phyloP scores from a whole-genome alignment of 129 eudicot genomes.

The Centrapalus pauciflorus region DNA sequence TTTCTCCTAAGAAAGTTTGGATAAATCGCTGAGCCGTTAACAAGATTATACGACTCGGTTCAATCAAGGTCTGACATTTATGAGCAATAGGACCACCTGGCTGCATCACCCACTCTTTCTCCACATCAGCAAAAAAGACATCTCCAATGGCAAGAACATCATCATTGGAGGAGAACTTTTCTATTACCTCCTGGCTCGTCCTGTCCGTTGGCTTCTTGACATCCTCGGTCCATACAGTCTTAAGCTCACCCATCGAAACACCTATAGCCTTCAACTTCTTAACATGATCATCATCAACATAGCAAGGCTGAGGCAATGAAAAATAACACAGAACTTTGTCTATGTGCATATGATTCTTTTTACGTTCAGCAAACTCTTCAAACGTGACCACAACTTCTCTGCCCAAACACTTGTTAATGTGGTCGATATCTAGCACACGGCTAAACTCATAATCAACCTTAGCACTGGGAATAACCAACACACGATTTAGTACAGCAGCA shows the following conservation, averaged over 20 bases:
- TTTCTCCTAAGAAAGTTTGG: constrained; percentile 81
- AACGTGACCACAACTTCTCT: constrained; percentile 72
- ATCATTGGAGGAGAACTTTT: constrained; percentile 62
- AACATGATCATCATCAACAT: constrained; percentile 71
- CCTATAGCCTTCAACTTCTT: constrained; percentile 80
- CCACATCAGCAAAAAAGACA: constrained; percentile 96
- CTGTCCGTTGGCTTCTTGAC: constrained; percentile 77
- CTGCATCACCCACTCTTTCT: constrained; percentile 90
- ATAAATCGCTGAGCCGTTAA: constrained; percentile 93
- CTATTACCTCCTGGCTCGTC: constrained; percentile 50
- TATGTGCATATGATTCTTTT: constrained; percentile 53
- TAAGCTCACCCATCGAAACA: constrained; percentile 51
- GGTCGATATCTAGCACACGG: constrained; percentile 76
- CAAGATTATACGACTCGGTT: constrained; percentile 79
- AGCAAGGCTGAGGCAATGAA: constrained; percentile 73
- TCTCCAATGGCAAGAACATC: constrained; percentile 93
- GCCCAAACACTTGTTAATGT: constrained; percentile 74
- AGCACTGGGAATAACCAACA: constrained; percentile 76
- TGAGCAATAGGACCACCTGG: constrained; percentile 97
- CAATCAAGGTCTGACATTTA: constrained; percentile 71
- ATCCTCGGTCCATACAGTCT: constrained; percentile 81
- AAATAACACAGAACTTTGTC: constrained; percentile 81
- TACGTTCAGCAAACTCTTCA: constrained; percentile 65
- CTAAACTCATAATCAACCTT: constrained; percentile 78
- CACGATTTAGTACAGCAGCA: constrained; percentile 62